Evolutionary conservation across 202 grass and related monocot species (phyloP).

Genomic region (Saccharum hybrid): DNA sequence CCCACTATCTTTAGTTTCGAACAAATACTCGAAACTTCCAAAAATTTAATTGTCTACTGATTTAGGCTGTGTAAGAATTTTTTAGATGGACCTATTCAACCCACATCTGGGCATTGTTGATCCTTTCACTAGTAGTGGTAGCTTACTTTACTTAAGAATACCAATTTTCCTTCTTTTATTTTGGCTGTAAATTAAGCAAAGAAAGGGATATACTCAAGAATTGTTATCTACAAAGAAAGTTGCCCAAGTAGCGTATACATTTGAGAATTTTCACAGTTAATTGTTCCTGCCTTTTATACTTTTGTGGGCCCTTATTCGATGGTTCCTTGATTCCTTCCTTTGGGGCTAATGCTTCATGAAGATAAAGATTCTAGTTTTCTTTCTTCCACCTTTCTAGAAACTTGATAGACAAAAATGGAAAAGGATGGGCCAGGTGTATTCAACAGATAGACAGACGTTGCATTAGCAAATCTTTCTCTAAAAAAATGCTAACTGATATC

Average conservation of each 20-base stretch:
- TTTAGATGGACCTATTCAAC: too few species aligned
- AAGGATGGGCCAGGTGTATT: slow-evolving; percentile 8
- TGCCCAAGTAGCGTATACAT: not conserved
- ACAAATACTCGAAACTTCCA: too few species aligned
- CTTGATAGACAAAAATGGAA: not conserved
- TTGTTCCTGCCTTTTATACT: slow-evolving; percentile 35
- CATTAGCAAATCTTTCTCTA: slow-evolving; percentile 26
- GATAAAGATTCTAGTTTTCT: slow-evolving; percentile 48
- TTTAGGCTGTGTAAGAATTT: too few species aligned
- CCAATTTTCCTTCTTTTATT: too few species aligned
- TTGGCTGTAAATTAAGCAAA: not conserved
- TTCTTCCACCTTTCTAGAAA: slow-evolving; percentile 37
- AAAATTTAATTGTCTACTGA: too few species aligned
- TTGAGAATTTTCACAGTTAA: slow-evolving; percentile 30
- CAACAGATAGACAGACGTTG: slow-evolving; percentile 7
- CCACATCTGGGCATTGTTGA: too few species aligned
- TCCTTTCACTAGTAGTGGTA: too few species aligned
- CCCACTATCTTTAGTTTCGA: too few species aligned
- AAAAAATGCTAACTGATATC: not conserved
- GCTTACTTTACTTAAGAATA: too few species aligned
- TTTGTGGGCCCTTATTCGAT: slow-evolving; percentile 16
- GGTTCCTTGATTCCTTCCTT: slow-evolving; percentile 54
- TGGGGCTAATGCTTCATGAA: slow-evolving; percentile 47
- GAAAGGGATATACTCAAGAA: not conserved
- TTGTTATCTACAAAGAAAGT: not conserved